Conservation (phyloP, 2,329 filamentous ascomycete species). For the Aspergillus clavatus region DNA sequence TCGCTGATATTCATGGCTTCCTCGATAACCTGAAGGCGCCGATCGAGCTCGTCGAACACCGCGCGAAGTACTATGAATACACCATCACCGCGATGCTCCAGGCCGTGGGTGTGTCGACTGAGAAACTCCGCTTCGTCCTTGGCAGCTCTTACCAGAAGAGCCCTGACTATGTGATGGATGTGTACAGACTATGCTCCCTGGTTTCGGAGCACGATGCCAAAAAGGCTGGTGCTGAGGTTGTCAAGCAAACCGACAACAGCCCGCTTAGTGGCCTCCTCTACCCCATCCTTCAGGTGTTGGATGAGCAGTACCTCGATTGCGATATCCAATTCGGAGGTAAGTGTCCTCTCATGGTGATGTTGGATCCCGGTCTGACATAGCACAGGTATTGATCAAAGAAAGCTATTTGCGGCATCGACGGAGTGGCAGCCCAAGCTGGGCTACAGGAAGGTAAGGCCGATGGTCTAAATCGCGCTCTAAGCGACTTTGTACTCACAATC, state of each 20-base stretch:
- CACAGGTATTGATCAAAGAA: slow-evolving; percentile 49
- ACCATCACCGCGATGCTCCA: slow-evolving; percentile 70
- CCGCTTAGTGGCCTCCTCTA: slow-evolving; percentile 72
- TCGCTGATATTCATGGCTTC: slow-evolving; percentile 59
- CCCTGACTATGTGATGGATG: slow-evolving; percentile 76
- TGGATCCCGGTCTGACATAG: background rate
- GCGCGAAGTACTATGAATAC: slow-evolving; percentile 77
- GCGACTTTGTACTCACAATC: slow-evolving; percentile 8
- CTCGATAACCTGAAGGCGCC: slow-evolving; percentile 63
- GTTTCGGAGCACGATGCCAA: slow-evolving; percentile 68
- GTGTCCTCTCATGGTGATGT: background rate
- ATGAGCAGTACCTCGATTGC: slow-evolving; percentile 82
- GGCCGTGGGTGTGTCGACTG: slow-evolving; percentile 71
- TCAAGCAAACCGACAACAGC: slow-evolving; percentile 82
- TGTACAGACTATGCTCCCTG: slow-evolving; percentile 66
- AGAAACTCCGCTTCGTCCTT: slow-evolving; percentile 75
- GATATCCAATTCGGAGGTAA: slow-evolving; percentile 84
- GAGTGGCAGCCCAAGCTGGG: slow-evolving; percentile 82
- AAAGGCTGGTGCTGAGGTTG: slow-evolving; percentile 87
- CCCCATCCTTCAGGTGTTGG: slow-evolving; percentile 82
- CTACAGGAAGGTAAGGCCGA: slow-evolving; percentile 58
- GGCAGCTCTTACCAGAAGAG: slow-evolving; percentile 72
- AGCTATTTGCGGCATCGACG: slow-evolving; percentile 55
- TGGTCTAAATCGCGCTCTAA: no score
- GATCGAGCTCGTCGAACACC: slow-evolving; percentile 76